Percentiles rank a stretch among this genome's conserved stretches.
Evolutionary conservation across 352 stramenopile genomes (phyloP).

Genomic region (Globisporangium rhizosaccharum): DNA sequence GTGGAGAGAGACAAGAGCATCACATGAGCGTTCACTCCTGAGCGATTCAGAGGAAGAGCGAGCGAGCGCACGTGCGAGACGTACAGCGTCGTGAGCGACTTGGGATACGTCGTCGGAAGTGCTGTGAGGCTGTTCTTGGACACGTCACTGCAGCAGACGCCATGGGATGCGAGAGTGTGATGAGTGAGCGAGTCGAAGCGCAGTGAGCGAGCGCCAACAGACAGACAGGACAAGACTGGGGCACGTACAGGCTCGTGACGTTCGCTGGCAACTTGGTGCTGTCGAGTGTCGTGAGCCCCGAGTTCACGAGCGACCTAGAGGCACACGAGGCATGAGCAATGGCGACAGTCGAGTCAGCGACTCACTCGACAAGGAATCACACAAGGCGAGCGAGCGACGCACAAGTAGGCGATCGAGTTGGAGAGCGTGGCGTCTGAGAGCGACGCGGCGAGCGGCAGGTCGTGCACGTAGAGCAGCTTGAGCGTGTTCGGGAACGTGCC

Average conservation of each 20-base stretch:
- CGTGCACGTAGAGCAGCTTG: conserved; percentile 65
- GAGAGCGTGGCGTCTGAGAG: conserved; percentile 41
- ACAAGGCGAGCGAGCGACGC: neutral
- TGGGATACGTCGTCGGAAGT: conserved; percentile 24
- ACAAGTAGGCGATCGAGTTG: conserved; percentile 34
- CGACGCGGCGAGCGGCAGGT: conserved; percentile 35
- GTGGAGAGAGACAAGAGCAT: neutral
- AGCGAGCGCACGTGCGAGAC: neutral
- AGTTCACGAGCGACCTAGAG: conserved; percentile 36
- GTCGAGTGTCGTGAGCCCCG: conserved; percentile 31
- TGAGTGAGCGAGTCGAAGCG: neutral
- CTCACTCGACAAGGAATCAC: too few species aligned
- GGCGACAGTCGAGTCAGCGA: neutral
- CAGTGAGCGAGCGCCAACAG: too few species aligned
- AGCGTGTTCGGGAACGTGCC: conserved; percentile 41
- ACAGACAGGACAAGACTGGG: neutral
- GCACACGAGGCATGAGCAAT: neutral
- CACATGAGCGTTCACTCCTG: neutral
- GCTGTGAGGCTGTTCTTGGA: conserved; percentile 39
- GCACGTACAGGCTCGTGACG: conserved; percentile 48
- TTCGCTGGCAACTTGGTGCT: conserved; percentile 35
- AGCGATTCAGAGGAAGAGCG: neutral
- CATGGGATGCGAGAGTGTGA: neutral
- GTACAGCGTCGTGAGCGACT: conserved; percentile 29
- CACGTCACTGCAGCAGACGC: conserved; percentile 26